Percentiles rank a stretch among this genome's conserved stretches.
These are phyloP conservation scores for Coemansia sp. DNA, from an alignment of 192 early-diverging fungal genomes.

Conservation along the genomic window DNA sequence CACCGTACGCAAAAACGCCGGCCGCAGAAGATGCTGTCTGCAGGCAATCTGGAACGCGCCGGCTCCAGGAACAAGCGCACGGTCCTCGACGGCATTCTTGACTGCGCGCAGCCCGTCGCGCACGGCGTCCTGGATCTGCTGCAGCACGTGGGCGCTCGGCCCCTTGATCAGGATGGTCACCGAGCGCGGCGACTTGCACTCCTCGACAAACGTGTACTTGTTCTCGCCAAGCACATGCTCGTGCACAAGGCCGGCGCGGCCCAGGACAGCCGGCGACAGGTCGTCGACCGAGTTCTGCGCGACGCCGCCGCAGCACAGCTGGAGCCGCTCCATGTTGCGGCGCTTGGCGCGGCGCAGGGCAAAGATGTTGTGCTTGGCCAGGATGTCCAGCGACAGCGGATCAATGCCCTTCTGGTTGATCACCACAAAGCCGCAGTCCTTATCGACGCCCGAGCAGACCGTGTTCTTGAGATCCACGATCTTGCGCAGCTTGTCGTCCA, in stretches of 20 bases:
- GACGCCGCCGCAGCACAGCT: conserved; percentile 89
- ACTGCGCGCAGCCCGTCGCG: conserved; percentile 97
- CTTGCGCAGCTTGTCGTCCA: conserved; percentile 91
- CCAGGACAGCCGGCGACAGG: conserved; percentile 76
- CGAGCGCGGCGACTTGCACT: conserved; percentile 83
- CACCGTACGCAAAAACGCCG: conserved; percentile 80
- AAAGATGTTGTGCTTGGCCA: conserved; percentile 93
- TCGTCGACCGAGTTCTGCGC: conserved; percentile 99
- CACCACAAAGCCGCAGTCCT: conserved; percentile 87
- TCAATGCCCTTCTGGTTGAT: conserved; percentile 99
- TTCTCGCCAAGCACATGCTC: conserved; percentile 98
- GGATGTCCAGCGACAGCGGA: conserved; percentile 91
- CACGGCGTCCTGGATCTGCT: conserved; percentile 95
- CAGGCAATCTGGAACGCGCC: conserved; percentile 95
- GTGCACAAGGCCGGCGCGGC: conserved; percentile 89
- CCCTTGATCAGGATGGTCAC: conserved; percentile 95
- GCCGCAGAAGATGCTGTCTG: conserved; percentile 68
- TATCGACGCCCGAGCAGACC: conserved; percentile 79
- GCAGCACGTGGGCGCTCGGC: conserved; percentile 88
- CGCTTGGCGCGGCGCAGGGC: conserved; percentile 96
- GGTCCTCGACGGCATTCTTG: conserved; percentile 97
- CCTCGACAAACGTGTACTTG: conserved; percentile 99
- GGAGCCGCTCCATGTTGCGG: conserved; percentile 99
- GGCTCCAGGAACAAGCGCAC: conserved; percentile 83
- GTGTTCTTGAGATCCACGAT: conserved; percentile 95